Percentiles rank a stretch among this genome's conserved stretches.
Evolutionary conservation across 2,329 filamentous ascomycete genomes (phyloP).

Genomic region (Neobulgaria alba): DNA sequence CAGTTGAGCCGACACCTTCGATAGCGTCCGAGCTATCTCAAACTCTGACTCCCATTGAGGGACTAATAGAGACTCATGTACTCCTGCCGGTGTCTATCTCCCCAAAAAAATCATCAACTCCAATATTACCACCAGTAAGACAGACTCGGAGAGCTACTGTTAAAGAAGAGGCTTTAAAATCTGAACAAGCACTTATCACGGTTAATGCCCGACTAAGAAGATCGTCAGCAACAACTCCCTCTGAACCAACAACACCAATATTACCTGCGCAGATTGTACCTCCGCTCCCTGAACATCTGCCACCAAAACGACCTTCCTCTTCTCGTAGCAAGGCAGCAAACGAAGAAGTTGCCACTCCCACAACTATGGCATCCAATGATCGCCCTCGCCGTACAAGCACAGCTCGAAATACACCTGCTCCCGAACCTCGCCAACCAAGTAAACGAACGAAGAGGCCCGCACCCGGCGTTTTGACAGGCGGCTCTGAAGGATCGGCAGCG

Average conservation of each 20-base stretch:
- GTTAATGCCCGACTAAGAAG: conserved; percentile 14
- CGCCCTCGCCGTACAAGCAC: conserved; percentile 30
- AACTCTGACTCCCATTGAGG: conserved; percentile 9
- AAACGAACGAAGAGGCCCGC: conserved; percentile 62
- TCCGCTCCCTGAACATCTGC: conserved; percentile 17
- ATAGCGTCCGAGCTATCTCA: conserved; percentile 12
- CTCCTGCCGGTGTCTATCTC: conserved; percentile 14
- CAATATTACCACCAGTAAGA: conserved; percentile 27
- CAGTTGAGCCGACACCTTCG: conserved; percentile 16
- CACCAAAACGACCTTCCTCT: conserved; percentile 24
- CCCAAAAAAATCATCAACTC: conserved; percentile 28
- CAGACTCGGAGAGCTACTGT: conserved; percentile 16
- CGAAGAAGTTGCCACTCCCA: conserved; percentile 16
- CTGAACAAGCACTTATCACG: not conserved
- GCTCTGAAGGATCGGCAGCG: conserved; percentile 38
- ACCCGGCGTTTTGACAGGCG: conserved; percentile 55
- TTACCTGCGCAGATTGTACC: no score
- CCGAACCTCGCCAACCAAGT: conserved; percentile 36
- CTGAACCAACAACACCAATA: conserved; percentile 16
- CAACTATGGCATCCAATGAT: conserved; percentile 19
- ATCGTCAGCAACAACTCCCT: conserved; percentile 12
- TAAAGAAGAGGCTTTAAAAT: conserved; percentile 12
- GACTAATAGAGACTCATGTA: conserved; percentile 8
- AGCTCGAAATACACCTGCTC: conserved; percentile 33
- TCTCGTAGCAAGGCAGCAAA: conserved; percentile 28